Percentiles rank a stretch among this genome's conserved stretches.
Conservation (phyloP, 768 basidiomycete species). For the Sutorius australiensis region DNA sequence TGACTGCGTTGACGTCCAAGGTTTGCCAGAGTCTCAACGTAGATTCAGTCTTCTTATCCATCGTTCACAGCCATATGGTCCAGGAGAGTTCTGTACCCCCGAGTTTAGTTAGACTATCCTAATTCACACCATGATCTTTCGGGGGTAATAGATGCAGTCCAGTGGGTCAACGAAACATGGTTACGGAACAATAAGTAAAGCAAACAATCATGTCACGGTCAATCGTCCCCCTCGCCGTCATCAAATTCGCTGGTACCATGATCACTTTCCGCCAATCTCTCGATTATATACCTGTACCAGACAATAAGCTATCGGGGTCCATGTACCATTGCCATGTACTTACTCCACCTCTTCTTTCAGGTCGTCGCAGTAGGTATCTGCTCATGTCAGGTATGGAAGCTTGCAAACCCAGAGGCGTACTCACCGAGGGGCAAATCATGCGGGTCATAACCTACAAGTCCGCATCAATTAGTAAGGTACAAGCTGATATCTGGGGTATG, state of each 20-base stretch:
- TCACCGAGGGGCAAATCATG: slow-evolving; percentile 74
- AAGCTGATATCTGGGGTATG: not conserved
- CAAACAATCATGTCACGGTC: slow-evolving; percentile 16
- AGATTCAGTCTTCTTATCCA: slow-evolving; percentile 6
- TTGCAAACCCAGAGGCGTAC: slow-evolving; percentile 11
- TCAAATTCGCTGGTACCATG: slow-evolving; percentile 70
- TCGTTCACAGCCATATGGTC: slow-evolving; percentile 76
- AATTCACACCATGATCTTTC: not conserved
- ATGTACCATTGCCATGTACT: slow-evolving; percentile 27
- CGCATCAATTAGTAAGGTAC: not conserved
- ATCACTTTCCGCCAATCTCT: slow-evolving; percentile 69
- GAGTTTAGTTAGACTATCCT: slow-evolving; percentile 66
- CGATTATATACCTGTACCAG: slow-evolving; percentile 57
- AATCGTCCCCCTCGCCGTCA: slow-evolving; percentile 81
- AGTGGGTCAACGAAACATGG: not conserved
- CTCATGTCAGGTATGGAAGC: not conserved
- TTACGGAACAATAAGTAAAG: not conserved
- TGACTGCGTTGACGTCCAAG: slow-evolving; percentile 76
- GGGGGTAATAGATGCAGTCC: not conserved
- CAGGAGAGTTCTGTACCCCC: slow-evolving; percentile 81
- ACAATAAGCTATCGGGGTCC: slow-evolving; percentile 5
- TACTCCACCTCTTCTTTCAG: slow-evolving; percentile 82
- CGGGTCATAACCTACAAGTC: slow-evolving; percentile 49
- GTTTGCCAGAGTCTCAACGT: slow-evolving; percentile 35
- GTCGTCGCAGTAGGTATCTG: slow-evolving; percentile 83